Evolutionary conservation across 352 stramenopile species (phyloP).

Genomic region (Globisporangium emineosum): DNA sequence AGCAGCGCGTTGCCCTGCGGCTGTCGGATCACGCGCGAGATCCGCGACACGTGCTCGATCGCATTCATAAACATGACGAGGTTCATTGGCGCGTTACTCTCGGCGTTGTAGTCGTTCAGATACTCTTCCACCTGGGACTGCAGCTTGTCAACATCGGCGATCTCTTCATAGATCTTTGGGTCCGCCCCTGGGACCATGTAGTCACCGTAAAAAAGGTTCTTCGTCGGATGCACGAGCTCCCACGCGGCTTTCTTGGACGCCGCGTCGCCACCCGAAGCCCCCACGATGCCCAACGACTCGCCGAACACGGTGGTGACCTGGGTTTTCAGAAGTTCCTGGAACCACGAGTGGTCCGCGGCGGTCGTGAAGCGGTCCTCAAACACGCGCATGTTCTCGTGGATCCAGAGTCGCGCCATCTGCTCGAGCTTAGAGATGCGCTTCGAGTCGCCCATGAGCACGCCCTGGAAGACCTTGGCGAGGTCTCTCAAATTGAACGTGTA

Average conservation of each 20-base stretch:
- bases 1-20: slow-evolving; percentile 89
- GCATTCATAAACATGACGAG: slow-evolving; percentile 89
- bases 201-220: slow-evolving; percentile 87
- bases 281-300: slow-evolving; percentile 29
- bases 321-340: slow-evolving; percentile 60
- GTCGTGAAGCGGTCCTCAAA: slow-evolving; percentile 89
- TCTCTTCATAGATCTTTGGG: slow-evolving; percentile 90
- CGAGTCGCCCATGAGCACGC: slow-evolving; percentile 76
- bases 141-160: slow-evolving; percentile 82
- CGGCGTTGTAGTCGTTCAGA: slow-evolving; percentile 86
- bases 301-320: slow-evolving; percentile 60
- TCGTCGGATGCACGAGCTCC: slow-evolving; percentile 56
- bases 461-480: slow-evolving; percentile 86
- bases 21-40: slow-evolving; percentile 79
- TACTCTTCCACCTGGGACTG: slow-evolving; percentile 82
- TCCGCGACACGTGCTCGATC: slow-evolving; percentile 85
- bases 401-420: slow-evolving; percentile 69
- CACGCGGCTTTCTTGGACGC: slow-evolving; percentile 44
- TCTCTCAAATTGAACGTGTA: slow-evolving; percentile 90
- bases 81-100: slow-evolving; percentile 85
- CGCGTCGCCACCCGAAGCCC: slow-evolving; percentile 11
- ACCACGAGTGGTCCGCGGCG: slow-evolving; percentile 69
- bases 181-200: slow-evolving; percentile 92
- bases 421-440: slow-evolving; percentile 74
- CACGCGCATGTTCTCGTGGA: slow-evolving; percentile 85